These are phyloP conservation scores for Kodamaea sagamina DNA, from an alignment of 805 yeast genomes.

Conservation along the genomic window DNA sequence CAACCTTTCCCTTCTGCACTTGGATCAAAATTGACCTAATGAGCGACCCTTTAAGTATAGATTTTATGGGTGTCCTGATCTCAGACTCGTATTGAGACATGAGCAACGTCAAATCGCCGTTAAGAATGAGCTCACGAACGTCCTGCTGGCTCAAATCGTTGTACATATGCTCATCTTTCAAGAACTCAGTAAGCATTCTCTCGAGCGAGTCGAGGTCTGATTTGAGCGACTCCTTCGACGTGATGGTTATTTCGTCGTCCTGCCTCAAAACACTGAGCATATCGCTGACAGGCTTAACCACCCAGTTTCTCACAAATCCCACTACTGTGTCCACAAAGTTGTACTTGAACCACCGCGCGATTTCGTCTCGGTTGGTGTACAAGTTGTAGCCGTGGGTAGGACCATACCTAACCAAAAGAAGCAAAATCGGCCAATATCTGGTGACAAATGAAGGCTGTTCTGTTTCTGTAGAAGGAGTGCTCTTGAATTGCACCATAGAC, in stretches of 20 bases:
- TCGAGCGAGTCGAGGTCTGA: constrained; percentile 81
- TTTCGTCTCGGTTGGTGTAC: constrained; percentile 53
- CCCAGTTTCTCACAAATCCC: constrained; percentile 82
- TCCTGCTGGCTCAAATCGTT: constrained; percentile 20
- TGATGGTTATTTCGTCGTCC: constrained; percentile 77
- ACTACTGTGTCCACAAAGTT: constrained; percentile 62
- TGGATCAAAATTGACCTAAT: constrained; percentile 81
- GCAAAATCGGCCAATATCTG: constrained; percentile 68
- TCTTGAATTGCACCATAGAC: constrained; percentile 4
- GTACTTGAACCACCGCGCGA: constrained; percentile 55
- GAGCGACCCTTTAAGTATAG: constrained; percentile 67
- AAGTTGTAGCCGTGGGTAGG: constrained; percentile 49
- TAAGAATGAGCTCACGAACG: constrained; percentile 52
- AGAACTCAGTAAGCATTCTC: constrained; percentile 82
- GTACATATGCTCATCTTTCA: constrained; percentile 32
- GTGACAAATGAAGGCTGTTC: constrained; percentile 41
- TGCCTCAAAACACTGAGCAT: constrained; percentile 81
- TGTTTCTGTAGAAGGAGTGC: constrained; percentile 4
- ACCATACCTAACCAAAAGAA: constrained; percentile 48
- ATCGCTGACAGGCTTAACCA: constrained; percentile 69
- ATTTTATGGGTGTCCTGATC: constrained; percentile 65
- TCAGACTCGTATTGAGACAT: constrained; percentile 81
- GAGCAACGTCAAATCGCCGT: constrained; percentile 78
- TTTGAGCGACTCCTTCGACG: constrained; percentile 74
- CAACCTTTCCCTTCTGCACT: constrained; percentile 94